Conservation (phyloP, 2,329 filamentous ascomycete species). For the Nigrospora sphaerica region DNA sequence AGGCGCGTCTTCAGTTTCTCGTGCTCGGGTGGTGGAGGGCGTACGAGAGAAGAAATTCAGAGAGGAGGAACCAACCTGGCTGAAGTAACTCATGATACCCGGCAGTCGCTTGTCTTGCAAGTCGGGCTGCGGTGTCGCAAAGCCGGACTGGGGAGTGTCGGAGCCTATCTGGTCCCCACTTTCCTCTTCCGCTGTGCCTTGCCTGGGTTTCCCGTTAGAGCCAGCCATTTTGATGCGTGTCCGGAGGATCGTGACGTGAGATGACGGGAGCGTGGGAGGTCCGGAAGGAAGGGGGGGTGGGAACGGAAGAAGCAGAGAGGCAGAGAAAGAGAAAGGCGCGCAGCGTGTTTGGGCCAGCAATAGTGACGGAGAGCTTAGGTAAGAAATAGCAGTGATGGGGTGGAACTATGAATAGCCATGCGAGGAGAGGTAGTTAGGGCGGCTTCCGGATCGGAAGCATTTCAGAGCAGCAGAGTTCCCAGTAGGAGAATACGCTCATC, state of each 20-base stretch:
- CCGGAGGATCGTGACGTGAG: slow-evolving; percentile 1
- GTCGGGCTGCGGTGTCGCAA: slow-evolving; percentile 90
- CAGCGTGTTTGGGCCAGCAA: too few relatives aligned
- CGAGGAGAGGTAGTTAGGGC: slow-evolving; percentile 3
- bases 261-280: slow-evolving; percentile 5
- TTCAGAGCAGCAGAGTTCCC: slow-evolving; percentile 5
- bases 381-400: background rate
- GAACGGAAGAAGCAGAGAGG: background rate
- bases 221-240: slow-evolving; percentile 21
- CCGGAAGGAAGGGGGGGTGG: slow-evolving; percentile 1
- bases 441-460: slow-evolving; percentile 5
- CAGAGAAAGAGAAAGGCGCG: slow-evolving; percentile 7
- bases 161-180: slow-evolving; percentile 71
- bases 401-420: background rate
- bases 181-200: slow-evolving; percentile 59
- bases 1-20: slow-evolving; percentile 25
- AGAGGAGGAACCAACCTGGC: slow-evolving; percentile 94
- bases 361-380: background rate
- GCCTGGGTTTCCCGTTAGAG: slow-evolving; percentile 49
- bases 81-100: slow-evolving; percentile 95
- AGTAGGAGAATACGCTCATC: slow-evolving; percentile 5
- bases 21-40: slow-evolving; percentile 31
- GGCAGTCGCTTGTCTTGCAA: slow-evolving; percentile 90
- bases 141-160: slow-evolving; percentile 81
- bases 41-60: slow-evolving; percentile 41